Conservation (phyloP, 495 filamentous ascomycete species). For the Oidiodendron maius region DNA sequence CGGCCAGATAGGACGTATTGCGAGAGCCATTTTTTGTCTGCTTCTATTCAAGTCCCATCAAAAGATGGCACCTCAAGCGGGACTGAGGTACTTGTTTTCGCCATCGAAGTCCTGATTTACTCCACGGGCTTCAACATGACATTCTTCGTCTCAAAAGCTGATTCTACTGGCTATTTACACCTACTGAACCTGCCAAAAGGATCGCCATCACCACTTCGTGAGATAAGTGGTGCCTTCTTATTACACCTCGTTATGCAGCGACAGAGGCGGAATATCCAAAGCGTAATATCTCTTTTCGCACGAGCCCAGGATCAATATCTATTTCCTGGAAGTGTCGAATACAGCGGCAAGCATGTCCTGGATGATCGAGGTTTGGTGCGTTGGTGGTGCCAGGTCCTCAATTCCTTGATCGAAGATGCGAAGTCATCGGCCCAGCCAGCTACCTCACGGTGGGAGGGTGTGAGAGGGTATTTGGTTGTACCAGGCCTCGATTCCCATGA, state of each 20-base stretch:
- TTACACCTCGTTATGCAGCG: conserved; percentile 62
- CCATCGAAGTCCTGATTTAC: conserved; percentile 61
- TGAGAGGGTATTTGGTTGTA: conserved; percentile 75
- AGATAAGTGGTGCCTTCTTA: conserved; percentile 70
- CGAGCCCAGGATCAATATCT: conserved; percentile 90
- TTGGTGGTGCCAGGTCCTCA: conserved; percentile 90
- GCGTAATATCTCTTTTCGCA: conserved; percentile 88
- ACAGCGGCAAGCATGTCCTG: conserved; percentile 82
- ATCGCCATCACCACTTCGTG: conserved; percentile 65
- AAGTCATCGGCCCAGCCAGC: neutral
- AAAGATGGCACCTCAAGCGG: conserved; percentile 20
- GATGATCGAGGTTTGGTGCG: conserved; percentile 83
- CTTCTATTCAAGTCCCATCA: conserved; percentile 43
- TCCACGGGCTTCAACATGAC: conserved; percentile 74
- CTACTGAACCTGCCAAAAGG: conserved; percentile 52
- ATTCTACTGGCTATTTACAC: conserved; percentile 85
- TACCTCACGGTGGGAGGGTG: conserved; percentile 26
- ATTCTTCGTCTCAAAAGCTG: conserved; percentile 93
- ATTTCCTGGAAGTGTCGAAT: conserved; percentile 86
- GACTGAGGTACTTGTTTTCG: conserved; percentile 52
- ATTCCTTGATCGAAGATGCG: conserved; percentile 56
- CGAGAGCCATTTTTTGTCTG: conserved; percentile 79
- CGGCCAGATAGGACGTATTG: conserved; percentile 71
- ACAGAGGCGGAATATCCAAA: conserved; percentile 58
- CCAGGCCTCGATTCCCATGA: conserved; percentile 79